Percentiles rank a stretch among this genome's conserved stretches.
Evolutionary conservation across 1,139 yeast genomes (phyloP).

Genomic region (Zygosaccharomyces pseudobailii): DNA sequence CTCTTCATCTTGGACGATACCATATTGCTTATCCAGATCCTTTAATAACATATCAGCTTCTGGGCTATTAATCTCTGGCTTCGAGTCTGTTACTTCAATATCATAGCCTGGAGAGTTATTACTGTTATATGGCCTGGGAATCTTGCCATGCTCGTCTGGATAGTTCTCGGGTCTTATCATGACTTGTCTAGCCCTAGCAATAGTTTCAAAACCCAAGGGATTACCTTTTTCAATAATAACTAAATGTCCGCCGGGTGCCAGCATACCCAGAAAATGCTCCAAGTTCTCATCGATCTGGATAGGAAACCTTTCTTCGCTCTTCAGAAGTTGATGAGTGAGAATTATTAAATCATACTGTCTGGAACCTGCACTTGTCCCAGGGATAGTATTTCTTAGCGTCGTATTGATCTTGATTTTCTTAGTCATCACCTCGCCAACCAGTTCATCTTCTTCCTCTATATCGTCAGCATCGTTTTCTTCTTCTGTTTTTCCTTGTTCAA

Average conservation of each 20-base stretch:
- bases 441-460: conserved; percentile 30
- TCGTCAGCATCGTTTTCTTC: conserved; percentile 22
- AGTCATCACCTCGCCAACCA: conserved; percentile 58
- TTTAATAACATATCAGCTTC: too few relatives aligned
- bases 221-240: conserved; percentile 85
- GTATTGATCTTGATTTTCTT: conserved; percentile 51
- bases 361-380: conserved; percentile 32
- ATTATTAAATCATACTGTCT: conserved; percentile 72
- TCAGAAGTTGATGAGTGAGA: conserved; percentile 71
- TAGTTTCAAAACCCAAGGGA: conserved; percentile 79
- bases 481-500: conserved; percentile 11
- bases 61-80: conserved; percentile 1
- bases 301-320: conserved; percentile 59
- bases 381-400: conserved; percentile 46
- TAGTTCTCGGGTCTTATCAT: conserved; percentile 78
- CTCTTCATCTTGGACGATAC: conserved; percentile 42
- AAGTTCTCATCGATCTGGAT: conserved; percentile 66
- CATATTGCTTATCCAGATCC: conserved; percentile 40
- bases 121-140: conserved; percentile 66
- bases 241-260: conserved; percentile 74
- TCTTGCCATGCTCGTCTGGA: conserved; percentile 52
- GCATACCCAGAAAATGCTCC: conserved; percentile 53
- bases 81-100: conserved; percentile 27
- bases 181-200: conserved; percentile 86
- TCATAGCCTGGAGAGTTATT: conserved; percentile 42